Evolutionary conservation across 805 yeast species (phyloP), one percentile per base, ranked within the genome.

Genomic region (Vanderwaltozyma tropicalis): DNA sequence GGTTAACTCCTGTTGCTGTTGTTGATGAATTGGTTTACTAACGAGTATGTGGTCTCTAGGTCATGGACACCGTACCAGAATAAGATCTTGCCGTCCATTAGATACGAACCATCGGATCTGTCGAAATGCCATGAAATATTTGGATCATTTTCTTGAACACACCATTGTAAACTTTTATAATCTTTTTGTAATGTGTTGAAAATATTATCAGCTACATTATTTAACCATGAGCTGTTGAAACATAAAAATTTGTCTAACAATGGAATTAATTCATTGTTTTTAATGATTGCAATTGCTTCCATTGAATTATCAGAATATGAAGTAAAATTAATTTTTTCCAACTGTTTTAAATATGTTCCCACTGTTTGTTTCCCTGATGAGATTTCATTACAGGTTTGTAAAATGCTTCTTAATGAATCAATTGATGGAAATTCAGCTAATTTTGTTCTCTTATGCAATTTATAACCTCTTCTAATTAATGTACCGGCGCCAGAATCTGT

Each of bases 401-500:
- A 69, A 16, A 87, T 92, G 34, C 71, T 59, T 63, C 95, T 74
- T 50, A 89, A 72, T 39, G 76, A 65, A 55, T 84, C 95, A 15
- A 84, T 74, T 43, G 78, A 76, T 25, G 62, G 51, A 57, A 88
- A 83, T 44, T 83, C 88, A 28, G 68, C 63, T 38, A 86, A 66
- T 17, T 81, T 72, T 51, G 74, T 72, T 59, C 86, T 76, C 53
- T 76, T 78, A 41, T 80, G 61, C 46, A 92, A 71, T 64, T 85
- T 85, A 68, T 89, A 85, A 44, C 98, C 98, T 63, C 97, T 79
- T 72, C 97, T 82, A 54, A 92, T 87, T 67, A 92, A 72, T 32
- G 98, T 92, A 57, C 98, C 98, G 24, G 97, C 98, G 63, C 98
- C 98, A n/a, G 95, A 81, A 62, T 92, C 97, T 30, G 98, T 92